Evolutionary conservation across 805 yeast species (phyloP).

Genomic region (Lachancea thermotolerans): DNA sequence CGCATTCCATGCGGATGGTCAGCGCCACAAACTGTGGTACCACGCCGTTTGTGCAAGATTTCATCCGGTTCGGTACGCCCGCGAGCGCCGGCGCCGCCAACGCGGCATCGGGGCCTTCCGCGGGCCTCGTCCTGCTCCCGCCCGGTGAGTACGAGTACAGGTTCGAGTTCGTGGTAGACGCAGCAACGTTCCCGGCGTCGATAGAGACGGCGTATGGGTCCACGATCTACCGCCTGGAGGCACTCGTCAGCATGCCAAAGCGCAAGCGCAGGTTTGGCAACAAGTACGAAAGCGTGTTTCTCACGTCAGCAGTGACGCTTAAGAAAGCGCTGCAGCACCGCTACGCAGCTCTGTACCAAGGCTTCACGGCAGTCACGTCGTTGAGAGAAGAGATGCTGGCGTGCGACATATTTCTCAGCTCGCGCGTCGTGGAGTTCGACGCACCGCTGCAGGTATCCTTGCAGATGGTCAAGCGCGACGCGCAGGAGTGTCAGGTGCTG

Average conservation of each 20-base stretch:
- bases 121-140: constrained; percentile 1
- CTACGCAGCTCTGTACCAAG: not conserved
- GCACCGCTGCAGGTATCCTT: constrained; percentile 7
- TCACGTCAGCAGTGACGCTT: constrained; percentile 3
- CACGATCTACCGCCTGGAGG: constrained; percentile 13
- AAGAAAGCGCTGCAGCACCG: constrained; percentile 6
- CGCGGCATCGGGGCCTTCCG: too few species aligned
- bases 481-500: not conserved
- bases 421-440: constrained; percentile 7
- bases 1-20: not conserved
- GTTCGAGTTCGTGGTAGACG: constrained; percentile 11
- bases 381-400: constrained; percentile 4
- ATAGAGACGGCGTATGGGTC: constrained; percentile 10
- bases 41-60: not conserved
- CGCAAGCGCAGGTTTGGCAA: constrained; percentile 3
- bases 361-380: not conserved
- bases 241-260: constrained; percentile 3
- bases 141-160: constrained; percentile 8
- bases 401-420: constrained; percentile 7
- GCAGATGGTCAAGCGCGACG: not conserved
- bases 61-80: not conserved
- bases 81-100: too few species aligned
- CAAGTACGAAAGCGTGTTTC: constrained; percentile 6
- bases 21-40: not conserved
- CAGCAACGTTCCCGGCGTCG: constrained; percentile 11